Percentiles rank a stretch among this genome's conserved stretches.
These are phyloP conservation scores for Quercus wislizeni DNA, from an alignment of 306 rosid species.

Conservation along the genomic window DNA sequence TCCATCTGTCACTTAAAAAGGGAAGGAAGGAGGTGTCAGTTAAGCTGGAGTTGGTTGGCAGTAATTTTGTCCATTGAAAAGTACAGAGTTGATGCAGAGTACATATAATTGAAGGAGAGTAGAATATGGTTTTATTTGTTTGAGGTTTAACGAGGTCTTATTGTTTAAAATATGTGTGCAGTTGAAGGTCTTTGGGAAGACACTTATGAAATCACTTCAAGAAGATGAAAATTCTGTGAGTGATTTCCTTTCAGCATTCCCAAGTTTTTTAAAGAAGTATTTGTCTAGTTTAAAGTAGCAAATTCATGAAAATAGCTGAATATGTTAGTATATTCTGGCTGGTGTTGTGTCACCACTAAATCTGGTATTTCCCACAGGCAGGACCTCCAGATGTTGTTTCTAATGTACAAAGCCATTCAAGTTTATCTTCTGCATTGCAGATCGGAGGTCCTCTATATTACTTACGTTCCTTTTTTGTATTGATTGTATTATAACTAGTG, in stretches of 20 bases:
- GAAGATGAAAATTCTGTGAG: slow-evolving; percentile 75
- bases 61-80: too few relatives aligned
- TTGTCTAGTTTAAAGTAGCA: not conserved
- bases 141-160: not conserved
- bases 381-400: slow-evolving; percentile 46
- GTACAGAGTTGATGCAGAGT: not conserved
- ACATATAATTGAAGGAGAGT: not conserved
- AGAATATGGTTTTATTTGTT: not conserved
- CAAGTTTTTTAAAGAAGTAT: not conserved
- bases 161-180: slow-evolving; percentile 27
- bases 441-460: slow-evolving; percentile 45
- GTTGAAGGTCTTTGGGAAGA: slow-evolving; percentile 87
- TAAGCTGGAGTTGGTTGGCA: too few relatives aligned
- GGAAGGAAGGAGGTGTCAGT: too few relatives aligned
- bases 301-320: not conserved
- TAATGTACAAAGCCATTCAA: slow-evolving; percentile 41
- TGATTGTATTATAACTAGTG: not conserved
- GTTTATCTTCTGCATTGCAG: slow-evolving; percentile 43
- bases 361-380: slow-evolving; percentile 27
- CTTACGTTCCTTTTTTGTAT: not conserved
- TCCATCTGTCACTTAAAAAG: too few relatives aligned
- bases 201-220: slow-evolving; percentile 83
- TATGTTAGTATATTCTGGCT: slow-evolving; percentile 9
- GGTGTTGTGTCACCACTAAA: not conserved
- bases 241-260: not conserved